Conservation (phyloP, 2,329 filamentous ascomycete species). For the Colletotrichum salicis region DNA sequence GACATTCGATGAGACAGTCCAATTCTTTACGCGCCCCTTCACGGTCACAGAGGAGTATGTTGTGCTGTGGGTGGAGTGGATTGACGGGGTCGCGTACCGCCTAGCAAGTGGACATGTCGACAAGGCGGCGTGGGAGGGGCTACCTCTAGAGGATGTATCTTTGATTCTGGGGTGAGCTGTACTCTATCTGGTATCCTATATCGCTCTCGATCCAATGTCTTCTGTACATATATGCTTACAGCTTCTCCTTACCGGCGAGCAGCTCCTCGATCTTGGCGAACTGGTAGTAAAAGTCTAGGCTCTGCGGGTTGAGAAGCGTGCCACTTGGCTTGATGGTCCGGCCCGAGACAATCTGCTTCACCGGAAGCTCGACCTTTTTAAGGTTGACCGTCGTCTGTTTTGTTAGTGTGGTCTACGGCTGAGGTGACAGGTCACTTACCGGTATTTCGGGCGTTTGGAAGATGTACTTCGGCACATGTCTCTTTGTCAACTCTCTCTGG, state of each 20-base stretch:
- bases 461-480: conserved; percentile 82
- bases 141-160: not conserved
- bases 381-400: conserved; percentile 81
- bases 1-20: too few species aligned
- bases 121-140: not conserved
- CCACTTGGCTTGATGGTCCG: conserved; percentile 79
- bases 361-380: conserved; percentile 86
- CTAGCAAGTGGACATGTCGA: not conserved
- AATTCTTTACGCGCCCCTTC: not conserved
- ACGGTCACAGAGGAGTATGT: not conserved
- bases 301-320: conserved; percentile 80
- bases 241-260: conserved; percentile 56
- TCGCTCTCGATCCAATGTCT: not conserved
- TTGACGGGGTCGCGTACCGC: not conserved
- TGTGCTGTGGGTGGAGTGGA: not conserved
- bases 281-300: conserved; percentile 81
- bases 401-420: conserved; percentile 32
- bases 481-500: conserved; percentile 71
- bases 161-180: not conserved
- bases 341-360: conserved; percentile 86
- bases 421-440: conserved; percentile 55
- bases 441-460: conserved; percentile 86
- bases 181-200: not conserved
- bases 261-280: conserved; percentile 79
- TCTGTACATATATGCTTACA: conserved; percentile 46